phyloP scores from a whole-genome alignment of 345 rosid genomes.

The Firmiana major region DNA sequence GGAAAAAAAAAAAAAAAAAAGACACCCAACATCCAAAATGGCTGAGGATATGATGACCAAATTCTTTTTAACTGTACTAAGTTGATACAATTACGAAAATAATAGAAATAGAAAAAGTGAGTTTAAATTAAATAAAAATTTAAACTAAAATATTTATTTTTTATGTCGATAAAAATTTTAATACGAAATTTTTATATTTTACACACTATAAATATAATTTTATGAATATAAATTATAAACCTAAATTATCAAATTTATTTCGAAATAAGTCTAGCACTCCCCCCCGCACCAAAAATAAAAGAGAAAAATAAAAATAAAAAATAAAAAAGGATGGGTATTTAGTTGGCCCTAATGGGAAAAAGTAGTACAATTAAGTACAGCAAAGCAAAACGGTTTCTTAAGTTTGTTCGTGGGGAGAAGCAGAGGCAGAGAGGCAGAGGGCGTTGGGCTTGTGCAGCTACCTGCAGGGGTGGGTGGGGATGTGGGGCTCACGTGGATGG shows the following conservation, averaged over 20 bases:
- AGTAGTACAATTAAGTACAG: background rate
- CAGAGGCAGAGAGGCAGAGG: background rate
- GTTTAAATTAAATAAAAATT: too few relatives aligned
- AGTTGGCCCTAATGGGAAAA: background rate
- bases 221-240: too few relatives aligned
- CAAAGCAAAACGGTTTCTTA: background rate
- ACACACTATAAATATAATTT: too few relatives aligned
- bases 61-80: background rate
- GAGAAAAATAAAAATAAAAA: too few relatives aligned
- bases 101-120: too few relatives aligned
- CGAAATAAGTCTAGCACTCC: background rate
- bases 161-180: too few relatives aligned
- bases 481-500: background rate
- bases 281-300: background rate
- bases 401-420: background rate
- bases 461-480: too few relatives aligned
- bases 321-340: background rate
- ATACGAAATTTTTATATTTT: too few relatives aligned
- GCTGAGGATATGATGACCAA: background rate
- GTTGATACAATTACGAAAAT: too few relatives aligned
- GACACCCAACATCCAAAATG: background rate
- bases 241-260: too few relatives aligned
- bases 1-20: background rate
- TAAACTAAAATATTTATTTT: too few relatives aligned
- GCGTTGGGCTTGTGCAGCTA: too few relatives aligned